These are phyloP conservation scores for Suhomyces guaymorum DNA, from an alignment of 1,139 yeast genomes.

Conservation along the genomic window DNA sequence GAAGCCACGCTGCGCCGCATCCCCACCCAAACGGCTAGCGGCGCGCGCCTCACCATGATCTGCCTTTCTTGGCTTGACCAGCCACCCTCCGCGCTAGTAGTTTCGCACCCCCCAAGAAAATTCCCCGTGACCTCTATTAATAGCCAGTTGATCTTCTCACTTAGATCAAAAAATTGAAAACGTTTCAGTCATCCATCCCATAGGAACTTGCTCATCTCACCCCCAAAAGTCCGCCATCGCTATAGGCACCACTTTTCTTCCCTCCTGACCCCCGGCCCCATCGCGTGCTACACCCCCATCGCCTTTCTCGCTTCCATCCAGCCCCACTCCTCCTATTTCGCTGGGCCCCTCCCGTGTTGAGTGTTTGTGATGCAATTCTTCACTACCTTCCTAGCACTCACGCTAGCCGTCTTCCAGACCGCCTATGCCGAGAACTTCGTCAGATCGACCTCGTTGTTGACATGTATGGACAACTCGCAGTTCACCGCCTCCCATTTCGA, in stretches of 20 bases:
- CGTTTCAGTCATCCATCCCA: neutral
- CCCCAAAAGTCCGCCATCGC: no score
- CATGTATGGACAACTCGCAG: conserved; percentile 91
- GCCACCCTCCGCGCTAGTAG: no score
- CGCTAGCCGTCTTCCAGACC: conserved; percentile 7
- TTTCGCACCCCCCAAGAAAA: no score
- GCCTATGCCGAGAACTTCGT: conserved; percentile 33
- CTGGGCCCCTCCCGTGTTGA: no score
- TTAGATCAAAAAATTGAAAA: neutral
- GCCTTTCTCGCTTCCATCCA: no score
- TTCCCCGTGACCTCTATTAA: conserved; percentile 9
- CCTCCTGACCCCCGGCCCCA: no score
- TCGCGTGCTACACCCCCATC: no score
- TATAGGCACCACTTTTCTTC: no score
- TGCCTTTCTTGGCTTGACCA: conserved; percentile 1
- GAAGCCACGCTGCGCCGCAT: no score
- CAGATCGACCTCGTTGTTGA: conserved; percentile 71
- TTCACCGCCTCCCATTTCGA: conserved; percentile 87
- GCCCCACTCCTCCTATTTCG: no score
- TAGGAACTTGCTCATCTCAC: no score
- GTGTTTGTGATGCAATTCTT: conserved; percentile 4
- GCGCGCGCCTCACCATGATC: conserved; percentile 1
- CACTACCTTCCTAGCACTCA: conserved; percentile 2
- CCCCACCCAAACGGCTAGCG: neutral
- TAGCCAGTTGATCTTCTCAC: conserved; percentile 3